A percentile compares a stretch with the other conserved stretches of the same genome.
Conservation (phyloP, 345 rosid species). For the Lagerstroemia speciosa region DNA sequence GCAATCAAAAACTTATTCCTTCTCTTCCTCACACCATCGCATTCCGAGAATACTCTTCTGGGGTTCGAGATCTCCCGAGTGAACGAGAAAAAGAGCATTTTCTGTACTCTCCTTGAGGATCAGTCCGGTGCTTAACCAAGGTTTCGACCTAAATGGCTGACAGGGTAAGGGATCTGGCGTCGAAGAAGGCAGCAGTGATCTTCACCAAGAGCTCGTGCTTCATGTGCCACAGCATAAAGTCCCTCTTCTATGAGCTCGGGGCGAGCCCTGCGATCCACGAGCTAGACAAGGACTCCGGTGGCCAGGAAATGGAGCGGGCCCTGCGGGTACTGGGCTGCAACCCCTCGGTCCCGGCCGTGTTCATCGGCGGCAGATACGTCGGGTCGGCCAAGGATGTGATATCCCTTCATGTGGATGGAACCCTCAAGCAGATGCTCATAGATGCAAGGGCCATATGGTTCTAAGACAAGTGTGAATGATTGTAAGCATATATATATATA, state of each 20-base stretch:
- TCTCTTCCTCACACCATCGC: background rate
- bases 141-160: conserved; percentile 32
- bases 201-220: conserved; percentile 97
- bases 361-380: conserved; percentile 78
- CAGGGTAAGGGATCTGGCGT: conserved; percentile 65
- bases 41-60: background rate
- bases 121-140: background rate
- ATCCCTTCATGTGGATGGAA: conserved; percentile 82
- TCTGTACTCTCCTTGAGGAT: no score
- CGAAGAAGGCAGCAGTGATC: conserved; percentile 90
- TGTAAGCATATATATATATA: background rate
- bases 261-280: conserved; percentile 96
- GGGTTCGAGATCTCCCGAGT: background rate
- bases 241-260: conserved; percentile 84
- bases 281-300: conserved; percentile 64
- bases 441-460: conserved; percentile 96
- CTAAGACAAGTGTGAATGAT: conserved; percentile 24
- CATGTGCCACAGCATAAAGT: conserved; percentile 96
- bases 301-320: conserved; percentile 82
- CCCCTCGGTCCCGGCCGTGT: conserved; percentile 88
- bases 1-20: background rate
- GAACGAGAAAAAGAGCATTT: no score
- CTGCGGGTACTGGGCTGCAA: conserved; percentile 54
- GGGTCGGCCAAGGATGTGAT: conserved; percentile 91
- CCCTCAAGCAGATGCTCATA: conserved; percentile 85